Conservation (phyloP, 371 early-diverging fungal species). For the Circinella umbellata region DNA sequence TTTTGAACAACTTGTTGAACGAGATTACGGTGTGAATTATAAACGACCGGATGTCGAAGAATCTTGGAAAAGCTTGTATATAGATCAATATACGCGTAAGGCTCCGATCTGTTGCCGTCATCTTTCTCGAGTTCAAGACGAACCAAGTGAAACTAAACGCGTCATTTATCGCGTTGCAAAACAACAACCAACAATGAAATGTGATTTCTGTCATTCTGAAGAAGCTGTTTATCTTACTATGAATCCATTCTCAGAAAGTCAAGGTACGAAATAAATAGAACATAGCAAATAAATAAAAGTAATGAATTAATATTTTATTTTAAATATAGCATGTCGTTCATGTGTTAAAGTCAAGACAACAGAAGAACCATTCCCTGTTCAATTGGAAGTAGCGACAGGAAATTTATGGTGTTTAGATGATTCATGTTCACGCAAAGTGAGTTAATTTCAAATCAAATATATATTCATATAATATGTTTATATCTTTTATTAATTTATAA, state of each 20-base stretch:
- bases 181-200: conserved; percentile 11
- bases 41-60: conserved; percentile 27
- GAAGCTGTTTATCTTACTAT: conserved; percentile 31
- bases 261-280: not conserved
- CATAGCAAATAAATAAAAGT: not conserved
- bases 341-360: conserved; percentile 23
- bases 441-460: no score
- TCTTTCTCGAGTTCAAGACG: conserved; percentile 22
- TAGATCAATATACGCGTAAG: conserved; percentile 12
- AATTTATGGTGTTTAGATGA: conserved; percentile 32
- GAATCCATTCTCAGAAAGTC: conserved; percentile 29
- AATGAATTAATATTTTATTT: not conserved
- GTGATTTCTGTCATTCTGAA: conserved; percentile 36
- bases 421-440: conserved; percentile 30
- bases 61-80: conserved; percentile 33
- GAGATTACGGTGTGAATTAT: conserved; percentile 38
- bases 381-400: conserved; percentile 30
- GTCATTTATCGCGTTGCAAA: conserved; percentile 23
- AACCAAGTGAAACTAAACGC: conserved; percentile 30
- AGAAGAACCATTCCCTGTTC: conserved; percentile 24
- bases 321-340: conserved; percentile 25
- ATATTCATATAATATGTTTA: no score
- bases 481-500: not conserved
- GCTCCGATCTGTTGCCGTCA: conserved; percentile 21
- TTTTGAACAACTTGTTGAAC: conserved; percentile 35